Percentiles rank a stretch among this genome's conserved stretches.
Conservation (phyloP, 306 rosid genomes). For the Quercus engelmannii region DNA sequence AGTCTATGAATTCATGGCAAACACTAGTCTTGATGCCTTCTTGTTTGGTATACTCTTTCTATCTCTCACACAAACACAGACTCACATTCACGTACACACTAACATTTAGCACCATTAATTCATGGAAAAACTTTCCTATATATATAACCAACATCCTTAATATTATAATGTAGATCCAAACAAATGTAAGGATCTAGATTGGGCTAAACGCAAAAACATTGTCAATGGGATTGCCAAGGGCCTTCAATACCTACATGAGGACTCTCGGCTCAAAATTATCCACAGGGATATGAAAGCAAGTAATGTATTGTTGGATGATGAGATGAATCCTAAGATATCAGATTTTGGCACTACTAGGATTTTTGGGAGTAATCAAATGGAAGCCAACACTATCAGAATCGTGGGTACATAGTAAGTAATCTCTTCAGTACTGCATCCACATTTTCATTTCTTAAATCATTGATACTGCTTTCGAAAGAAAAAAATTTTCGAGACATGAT, state of each 20-base stretch:
- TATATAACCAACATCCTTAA: not conserved
- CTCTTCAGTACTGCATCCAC: not conserved
- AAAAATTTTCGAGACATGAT: no score
- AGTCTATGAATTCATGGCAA: constrained; percentile 39
- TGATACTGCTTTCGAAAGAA: not conserved
- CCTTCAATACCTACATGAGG: constrained; percentile 9
- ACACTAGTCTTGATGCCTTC: constrained; percentile 22
- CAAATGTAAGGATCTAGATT: not conserved
- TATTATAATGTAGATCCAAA: not conserved
- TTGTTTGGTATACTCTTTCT: constrained; percentile 25
- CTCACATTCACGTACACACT: not conserved
- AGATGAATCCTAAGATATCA: constrained; percentile 11
- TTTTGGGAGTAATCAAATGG: not conserved
- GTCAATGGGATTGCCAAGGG: constrained; percentile 4
- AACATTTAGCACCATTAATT: not conserved
- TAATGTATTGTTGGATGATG: not conserved
- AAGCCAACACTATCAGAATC: constrained; percentile 5
- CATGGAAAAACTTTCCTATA: no score
- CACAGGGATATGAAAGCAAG: constrained; percentile 13
- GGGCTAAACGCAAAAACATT: not conserved
- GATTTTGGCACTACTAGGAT: constrained; percentile 3
- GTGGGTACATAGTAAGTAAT: constrained; percentile 11
- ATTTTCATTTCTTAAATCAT: not conserved
- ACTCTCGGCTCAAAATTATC: constrained; percentile 10
- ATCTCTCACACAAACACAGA: not conserved